A percentile compares a stretch with the other conserved stretches of the same genome.
Evolutionary conservation across 2,329 filamentous ascomycete genomes (phyloP).

Genomic region (Tolypocladium capitatum): DNA sequence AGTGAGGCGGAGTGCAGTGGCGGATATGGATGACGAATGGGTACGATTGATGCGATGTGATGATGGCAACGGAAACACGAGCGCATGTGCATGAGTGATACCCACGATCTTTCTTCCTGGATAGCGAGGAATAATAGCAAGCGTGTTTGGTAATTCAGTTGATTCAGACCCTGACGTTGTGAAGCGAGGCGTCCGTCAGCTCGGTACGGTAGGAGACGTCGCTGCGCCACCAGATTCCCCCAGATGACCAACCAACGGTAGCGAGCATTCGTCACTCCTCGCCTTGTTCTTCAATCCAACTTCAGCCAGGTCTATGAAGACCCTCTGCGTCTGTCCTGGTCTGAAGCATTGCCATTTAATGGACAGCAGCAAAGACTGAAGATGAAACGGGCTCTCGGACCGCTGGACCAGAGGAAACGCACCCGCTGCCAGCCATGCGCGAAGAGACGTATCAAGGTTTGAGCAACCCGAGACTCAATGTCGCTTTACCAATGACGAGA

Average conservation of each 20-base stretch:
- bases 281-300: not conserved
- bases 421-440: constrained; percentile 14
- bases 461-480: not conserved
- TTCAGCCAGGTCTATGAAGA: too few relatives aligned
- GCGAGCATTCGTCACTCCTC: too few relatives aligned
- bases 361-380: too few relatives aligned
- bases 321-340: too few relatives aligned
- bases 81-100: constrained; percentile 4
- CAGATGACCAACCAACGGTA: too few relatives aligned
- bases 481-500: not conserved
- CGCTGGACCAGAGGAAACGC: constrained; percentile 11
- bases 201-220: too few relatives aligned
- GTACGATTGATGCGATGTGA: not conserved
- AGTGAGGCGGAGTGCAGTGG: not conserved
- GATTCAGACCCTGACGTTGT: not conserved
- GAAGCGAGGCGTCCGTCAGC: not conserved
- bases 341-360: too few relatives aligned
- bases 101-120: constrained; percentile 4
- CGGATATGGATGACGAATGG: not conserved
- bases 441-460: constrained; percentile 13
- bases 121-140: constrained; percentile 5
- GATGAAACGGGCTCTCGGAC: constrained; percentile 9
- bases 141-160: not conserved
- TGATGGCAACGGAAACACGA: not conserved
- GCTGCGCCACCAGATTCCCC: too few relatives aligned